A percentile compares a stretch with the other conserved stretches of the same genome.
Evolutionary conservation across 371 early-diverging fungal species (phyloP).

Genomic region (Batkoa obscura): DNA sequence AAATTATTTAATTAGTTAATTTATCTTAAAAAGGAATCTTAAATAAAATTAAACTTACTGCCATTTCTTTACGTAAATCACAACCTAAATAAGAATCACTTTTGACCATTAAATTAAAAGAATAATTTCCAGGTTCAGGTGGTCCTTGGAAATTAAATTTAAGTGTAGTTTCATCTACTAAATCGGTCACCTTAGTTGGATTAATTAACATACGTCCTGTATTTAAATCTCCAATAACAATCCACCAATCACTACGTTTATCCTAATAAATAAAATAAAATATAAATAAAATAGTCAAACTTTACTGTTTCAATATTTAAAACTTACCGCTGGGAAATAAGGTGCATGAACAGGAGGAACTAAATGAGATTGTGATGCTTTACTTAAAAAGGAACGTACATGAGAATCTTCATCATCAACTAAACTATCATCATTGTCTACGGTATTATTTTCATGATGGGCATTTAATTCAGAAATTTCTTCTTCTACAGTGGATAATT

Average conservation of each 20-base stretch:
- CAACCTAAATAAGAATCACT: constrained; percentile 74
- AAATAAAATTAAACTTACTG: constrained; percentile 25
- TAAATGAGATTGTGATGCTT: background rate
- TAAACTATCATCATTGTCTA: background rate
- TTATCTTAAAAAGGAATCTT: too few relatives aligned
- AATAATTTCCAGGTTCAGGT: constrained; percentile 60
- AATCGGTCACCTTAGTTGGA: constrained; percentile 58
- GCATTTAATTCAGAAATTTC: constrained; percentile 11
- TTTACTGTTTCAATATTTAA: too few relatives aligned
- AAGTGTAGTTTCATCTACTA: constrained; percentile 39
- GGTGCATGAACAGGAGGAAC: constrained; percentile 38
- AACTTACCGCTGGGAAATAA: constrained; percentile 28
- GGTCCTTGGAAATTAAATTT: constrained; percentile 89
- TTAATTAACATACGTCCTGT: constrained; percentile 61
- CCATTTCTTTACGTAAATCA: constrained; percentile 53
- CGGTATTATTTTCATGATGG: too few relatives aligned
- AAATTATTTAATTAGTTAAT: background rate
- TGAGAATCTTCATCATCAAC: constrained; percentile 7
- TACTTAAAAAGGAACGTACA: background rate
- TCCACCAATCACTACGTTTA: constrained; percentile 85
- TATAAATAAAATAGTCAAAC: too few relatives aligned
- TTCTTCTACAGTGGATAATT: constrained; percentile 11
- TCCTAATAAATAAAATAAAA: too few relatives aligned
- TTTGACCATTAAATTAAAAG: constrained; percentile 65
- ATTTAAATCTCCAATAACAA: constrained; percentile 67